Evolutionary conservation across 139 green algal species (phyloP), one percentile per base, ranked within the genome.

Genomic region (Haematococcus lacustris): DNA sequence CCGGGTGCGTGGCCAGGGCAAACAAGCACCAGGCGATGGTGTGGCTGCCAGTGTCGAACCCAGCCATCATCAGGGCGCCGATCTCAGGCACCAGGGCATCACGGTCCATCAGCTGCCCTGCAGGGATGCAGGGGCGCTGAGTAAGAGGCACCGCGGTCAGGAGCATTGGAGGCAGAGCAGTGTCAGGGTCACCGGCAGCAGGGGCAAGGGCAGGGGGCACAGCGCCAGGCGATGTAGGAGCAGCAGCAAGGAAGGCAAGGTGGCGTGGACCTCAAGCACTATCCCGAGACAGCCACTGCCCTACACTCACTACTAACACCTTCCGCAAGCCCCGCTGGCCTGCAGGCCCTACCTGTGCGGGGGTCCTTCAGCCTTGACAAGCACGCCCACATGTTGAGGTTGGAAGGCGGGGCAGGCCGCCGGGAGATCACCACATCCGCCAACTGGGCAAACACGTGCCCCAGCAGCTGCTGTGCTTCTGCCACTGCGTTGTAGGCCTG

Each of bases 1-100:
- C 76, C 25, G 76, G 76, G 66, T 83, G 62, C 1, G 78, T 50
- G 0, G 82, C 78, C 70, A 87, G 60, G 38, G 75, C 71, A 66
- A 82, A 83, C 39, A 81, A 69, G 47, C 74, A 74, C 82, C 82
- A 87, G 2, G 76, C 82, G 53, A 87, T 75, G 37, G 73, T 81
- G 75, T 87, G 82, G 51, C 51, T 76, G 30, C 62, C 76, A 34
- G 82, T 87, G 78, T 87, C 82, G 39, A 84, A 87, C 51, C 78
- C 78, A 2, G 78, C 82, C 70, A 87, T 80, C 68, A 87, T 76
- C 33, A 87, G 76, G 30, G 78, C 82, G 0, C 82, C 82, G 47
- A 87, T 81, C 76, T 87, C 82, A 26, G 82, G 78, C 1, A 84
- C 53, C 35, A 84, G 68, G 71, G 68, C 35, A 32, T 73, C 53